Conservation (phyloP, 306 rosid genomes). For the Fagus crenata region DNA sequence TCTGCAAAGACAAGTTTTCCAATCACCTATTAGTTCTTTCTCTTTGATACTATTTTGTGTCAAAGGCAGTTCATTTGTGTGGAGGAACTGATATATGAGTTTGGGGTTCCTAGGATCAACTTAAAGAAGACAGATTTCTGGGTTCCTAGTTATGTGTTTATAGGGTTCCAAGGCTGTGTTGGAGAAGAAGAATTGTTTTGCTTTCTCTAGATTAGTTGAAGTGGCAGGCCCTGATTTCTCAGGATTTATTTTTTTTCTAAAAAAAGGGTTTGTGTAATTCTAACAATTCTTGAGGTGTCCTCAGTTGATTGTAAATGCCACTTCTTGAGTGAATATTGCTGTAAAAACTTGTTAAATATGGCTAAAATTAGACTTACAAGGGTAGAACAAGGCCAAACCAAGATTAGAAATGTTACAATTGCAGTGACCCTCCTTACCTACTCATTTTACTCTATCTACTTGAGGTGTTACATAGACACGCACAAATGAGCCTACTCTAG, state of each 20-base stretch:
- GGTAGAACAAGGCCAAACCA: too few relatives aligned
- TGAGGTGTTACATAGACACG: background rate
- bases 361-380: slow-evolving; percentile 40
- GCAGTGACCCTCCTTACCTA: too few relatives aligned
- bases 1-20: background rate
- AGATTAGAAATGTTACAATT: too few relatives aligned
- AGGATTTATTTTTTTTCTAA: slow-evolving; percentile 19
- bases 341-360: slow-evolving; percentile 48
- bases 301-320: slow-evolving; percentile 33
- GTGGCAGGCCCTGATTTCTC: background rate
- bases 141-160: too few relatives aligned
- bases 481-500: background rate
- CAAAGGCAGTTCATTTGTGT: too few relatives aligned
- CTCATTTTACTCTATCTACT: background rate
- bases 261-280: background rate
- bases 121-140: too few relatives aligned
- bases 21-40: background rate
- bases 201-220: too few relatives aligned
- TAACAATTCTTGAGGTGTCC: slow-evolving; percentile 11
- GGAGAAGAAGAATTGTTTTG: too few relatives aligned
- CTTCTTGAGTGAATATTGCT: slow-evolving; percentile 30
- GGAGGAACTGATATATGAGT: too few relatives aligned
- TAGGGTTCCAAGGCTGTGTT: too few relatives aligned
- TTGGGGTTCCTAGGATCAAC: too few relatives aligned
- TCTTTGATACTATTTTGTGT: too few relatives aligned